Conservation (phyloP, 2,329 filamentous ascomycete genomes). For the Furcasterigmium sp. region DNA sequence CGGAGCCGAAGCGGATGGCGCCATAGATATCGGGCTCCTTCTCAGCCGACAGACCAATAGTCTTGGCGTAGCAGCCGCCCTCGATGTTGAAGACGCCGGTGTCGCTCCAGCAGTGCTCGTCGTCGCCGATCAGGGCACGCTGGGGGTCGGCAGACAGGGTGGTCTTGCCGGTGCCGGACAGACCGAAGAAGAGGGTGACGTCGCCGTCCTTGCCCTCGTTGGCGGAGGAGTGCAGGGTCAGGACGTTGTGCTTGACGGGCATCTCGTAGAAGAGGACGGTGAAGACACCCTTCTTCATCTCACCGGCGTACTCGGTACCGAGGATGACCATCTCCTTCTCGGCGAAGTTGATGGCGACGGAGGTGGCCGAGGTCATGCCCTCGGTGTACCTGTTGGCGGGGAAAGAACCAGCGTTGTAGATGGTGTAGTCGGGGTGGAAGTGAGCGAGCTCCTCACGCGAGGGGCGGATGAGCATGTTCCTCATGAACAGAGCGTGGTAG, state of each 20-base stretch:
- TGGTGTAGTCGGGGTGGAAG: conserved; percentile 99
- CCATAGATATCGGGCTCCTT: conserved; percentile 98
- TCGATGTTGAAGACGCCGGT: conserved; percentile 98
- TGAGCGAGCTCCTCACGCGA: conserved; percentile 85
- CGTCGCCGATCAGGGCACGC: conserved; percentile 92
- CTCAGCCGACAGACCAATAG: conserved; percentile 92
- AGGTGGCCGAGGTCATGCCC: conserved; percentile 98
- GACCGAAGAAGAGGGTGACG: conserved; percentile 98
- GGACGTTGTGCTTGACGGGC: conserved; percentile 98
- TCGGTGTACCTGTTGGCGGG: conserved; percentile 96
- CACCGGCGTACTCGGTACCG: conserved; percentile 95
- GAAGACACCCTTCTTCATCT: conserved; percentile 98
- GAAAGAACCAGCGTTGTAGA: conserved; percentile 99
- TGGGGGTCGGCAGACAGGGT: conserved; percentile 96
- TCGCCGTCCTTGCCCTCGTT: conserved; percentile 94
- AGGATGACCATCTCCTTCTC: conserved; percentile 99
- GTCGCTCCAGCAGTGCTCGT: conserved; percentile 99
- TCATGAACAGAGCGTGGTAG: conserved; percentile 99
- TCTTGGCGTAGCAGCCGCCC: conserved; percentile 99
- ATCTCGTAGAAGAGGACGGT: conserved; percentile 99
- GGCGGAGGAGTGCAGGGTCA: conserved; percentile 96
- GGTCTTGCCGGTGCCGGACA: conserved; percentile 98
- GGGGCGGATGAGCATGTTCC: conserved; percentile 99
- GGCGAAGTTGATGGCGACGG: conserved; percentile 96
- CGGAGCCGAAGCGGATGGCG: conserved; percentile 93